Evolutionary conservation across 2,329 filamentous ascomycete species (phyloP).

Genomic region (Spiromastix sp.): DNA sequence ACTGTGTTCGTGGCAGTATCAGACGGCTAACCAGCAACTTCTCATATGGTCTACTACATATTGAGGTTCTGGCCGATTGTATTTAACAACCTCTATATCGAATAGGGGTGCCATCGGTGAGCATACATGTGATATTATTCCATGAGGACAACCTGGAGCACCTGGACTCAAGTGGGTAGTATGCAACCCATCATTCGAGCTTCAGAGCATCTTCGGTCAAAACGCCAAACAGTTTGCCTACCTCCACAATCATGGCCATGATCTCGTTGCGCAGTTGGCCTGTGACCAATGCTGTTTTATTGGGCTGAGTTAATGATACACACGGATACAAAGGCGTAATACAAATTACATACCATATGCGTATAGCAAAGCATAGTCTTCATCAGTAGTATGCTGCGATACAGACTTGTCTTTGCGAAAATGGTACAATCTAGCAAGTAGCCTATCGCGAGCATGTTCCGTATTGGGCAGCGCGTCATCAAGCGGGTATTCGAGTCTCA

Average conservation of each 20-base stretch:
- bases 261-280: constrained; percentile 50
- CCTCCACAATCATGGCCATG: constrained; percentile 41
- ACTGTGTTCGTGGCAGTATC: too few species aligned
- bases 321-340: not conserved
- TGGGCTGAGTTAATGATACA: not conserved
- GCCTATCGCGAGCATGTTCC: constrained; percentile 64
- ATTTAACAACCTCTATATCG: too few species aligned
- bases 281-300: constrained; percentile 37
- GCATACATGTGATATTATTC: too few species aligned
- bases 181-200: constrained; percentile 37
- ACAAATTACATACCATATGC: constrained; percentile 57
- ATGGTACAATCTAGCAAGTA: constrained; percentile 78
- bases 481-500: constrained; percentile 90
- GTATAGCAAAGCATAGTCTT: constrained; percentile 84
- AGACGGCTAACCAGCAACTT: too few species aligned
- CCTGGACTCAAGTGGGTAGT: too few species aligned
- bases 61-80: too few species aligned
- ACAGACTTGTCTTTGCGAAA: constrained; percentile 61
- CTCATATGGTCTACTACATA: too few species aligned
- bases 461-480: constrained; percentile 82
- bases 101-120: too few species aligned
- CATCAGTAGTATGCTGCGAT: constrained; percentile 36
- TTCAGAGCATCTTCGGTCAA: constrained; percentile 52
- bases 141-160: too few species aligned
- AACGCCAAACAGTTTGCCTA: constrained; percentile 51